Evolutionary conservation across 257 asterid genomes (phyloP).

Genomic region (Solanum rostratum): DNA sequence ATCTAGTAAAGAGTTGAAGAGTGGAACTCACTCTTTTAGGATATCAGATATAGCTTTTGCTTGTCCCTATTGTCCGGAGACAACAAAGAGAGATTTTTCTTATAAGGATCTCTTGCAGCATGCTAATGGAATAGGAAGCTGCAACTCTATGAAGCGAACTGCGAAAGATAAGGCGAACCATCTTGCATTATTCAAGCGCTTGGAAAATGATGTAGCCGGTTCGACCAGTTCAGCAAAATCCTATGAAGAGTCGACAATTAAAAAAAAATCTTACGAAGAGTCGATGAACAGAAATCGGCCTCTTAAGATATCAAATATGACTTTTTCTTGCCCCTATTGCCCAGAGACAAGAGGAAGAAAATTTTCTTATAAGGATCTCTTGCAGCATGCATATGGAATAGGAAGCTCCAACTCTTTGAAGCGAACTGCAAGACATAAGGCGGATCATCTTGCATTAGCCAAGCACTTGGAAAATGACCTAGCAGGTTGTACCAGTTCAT

Average conservation of each 20-base stretch:
- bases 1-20: slow-evolving; percentile 35
- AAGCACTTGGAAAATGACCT: slow-evolving; percentile 48
- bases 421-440: slow-evolving; percentile 42
- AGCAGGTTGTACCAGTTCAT: slow-evolving; percentile 26
- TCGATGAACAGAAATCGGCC: slow-evolving; percentile 42
- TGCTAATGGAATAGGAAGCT: slow-evolving; percentile 45
- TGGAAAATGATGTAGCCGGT: slow-evolving; percentile 35
- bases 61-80: slow-evolving; percentile 78
- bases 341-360: slow-evolving; percentile 40
- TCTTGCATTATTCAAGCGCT: slow-evolving; percentile 58
- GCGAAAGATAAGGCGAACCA: slow-evolving; percentile 57
- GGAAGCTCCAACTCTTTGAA: slow-evolving; percentile 39
- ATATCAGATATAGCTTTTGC: slow-evolving; percentile 37
- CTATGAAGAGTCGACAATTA: slow-evolving; percentile 10
- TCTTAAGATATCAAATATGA: slow-evolving; percentile 36
- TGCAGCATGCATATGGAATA: slow-evolving; percentile 63
- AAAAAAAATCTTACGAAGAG: slow-evolving; percentile 15
- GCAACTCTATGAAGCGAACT: slow-evolving; percentile 48
- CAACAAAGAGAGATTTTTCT: slow-evolving; percentile 36
- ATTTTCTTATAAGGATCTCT: slow-evolving; percentile 41
- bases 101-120: slow-evolving; percentile 72
- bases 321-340: slow-evolving; percentile 74
- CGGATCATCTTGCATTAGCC: slow-evolving; percentile 58
- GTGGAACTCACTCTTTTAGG: slow-evolving; percentile 41
- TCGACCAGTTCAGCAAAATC: slow-evolving; percentile 34